Evolutionary conservation across 2,329 filamentous ascomycete species (phyloP).

Genomic region (Venturia aucupariae): DNA sequence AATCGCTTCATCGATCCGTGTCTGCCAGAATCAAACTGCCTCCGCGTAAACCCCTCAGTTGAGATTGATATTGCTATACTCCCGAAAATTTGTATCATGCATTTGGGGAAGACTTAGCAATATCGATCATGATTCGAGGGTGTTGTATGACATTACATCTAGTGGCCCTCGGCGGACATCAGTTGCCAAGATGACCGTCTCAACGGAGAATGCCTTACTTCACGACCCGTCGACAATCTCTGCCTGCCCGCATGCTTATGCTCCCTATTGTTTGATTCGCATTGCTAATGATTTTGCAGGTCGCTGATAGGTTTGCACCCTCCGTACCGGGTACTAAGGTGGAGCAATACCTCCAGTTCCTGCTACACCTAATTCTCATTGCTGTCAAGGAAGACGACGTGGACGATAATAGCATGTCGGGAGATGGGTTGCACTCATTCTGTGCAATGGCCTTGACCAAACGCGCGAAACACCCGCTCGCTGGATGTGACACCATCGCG

Average conservation of each 20-base stretch:
- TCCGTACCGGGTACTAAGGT: conserved; percentile 71
- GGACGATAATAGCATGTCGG: conserved; percentile 7
- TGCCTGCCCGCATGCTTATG: background rate
- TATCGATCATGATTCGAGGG: too few species aligned
- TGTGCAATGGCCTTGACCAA: conserved; percentile 33
- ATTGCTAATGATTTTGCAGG: background rate
- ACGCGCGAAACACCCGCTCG: conserved; percentile 11
- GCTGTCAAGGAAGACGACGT: conserved; percentile 68
- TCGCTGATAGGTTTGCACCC: conserved; percentile 58
- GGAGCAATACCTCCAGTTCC: conserved; percentile 85
- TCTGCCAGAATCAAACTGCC: too few species aligned
- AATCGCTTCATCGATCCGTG: too few species aligned
- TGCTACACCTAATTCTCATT: conserved; percentile 77
- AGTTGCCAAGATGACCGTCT: too few species aligned
- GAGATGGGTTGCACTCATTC: conserved; percentile 11
- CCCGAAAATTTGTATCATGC: too few species aligned
- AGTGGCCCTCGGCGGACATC: too few species aligned
- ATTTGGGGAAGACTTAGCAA: too few species aligned
- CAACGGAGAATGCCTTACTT: too few species aligned
- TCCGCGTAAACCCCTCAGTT: too few species aligned
- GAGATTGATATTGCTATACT: too few species aligned
- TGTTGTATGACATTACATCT: too few species aligned
- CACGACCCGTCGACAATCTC: too few species aligned
- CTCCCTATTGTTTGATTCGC: background rate
- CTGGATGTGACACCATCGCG: conserved; percentile 37